Conservation (phyloP, 2,329 filamentous ascomycete genomes). For the Neocatenulostroma microsporum region DNA sequence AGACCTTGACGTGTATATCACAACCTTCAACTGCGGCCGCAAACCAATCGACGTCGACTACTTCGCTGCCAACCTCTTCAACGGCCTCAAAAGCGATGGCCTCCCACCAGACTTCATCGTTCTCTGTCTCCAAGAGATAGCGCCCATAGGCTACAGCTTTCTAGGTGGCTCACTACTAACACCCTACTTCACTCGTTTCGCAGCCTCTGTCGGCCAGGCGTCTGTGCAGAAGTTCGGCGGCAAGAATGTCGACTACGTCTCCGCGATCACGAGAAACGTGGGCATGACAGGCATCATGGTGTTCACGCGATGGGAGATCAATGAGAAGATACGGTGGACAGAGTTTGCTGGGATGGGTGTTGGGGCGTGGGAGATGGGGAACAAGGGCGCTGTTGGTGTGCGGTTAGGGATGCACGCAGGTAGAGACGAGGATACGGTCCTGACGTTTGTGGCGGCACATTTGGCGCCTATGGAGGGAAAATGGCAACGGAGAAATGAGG, state of each 20-base stretch:
- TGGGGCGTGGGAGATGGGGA: conserved; percentile 80
- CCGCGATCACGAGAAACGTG: conserved; percentile 63
- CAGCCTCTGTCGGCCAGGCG: conserved; percentile 51
- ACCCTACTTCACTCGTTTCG: conserved; percentile 66
- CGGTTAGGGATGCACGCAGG: conserved; percentile 52
- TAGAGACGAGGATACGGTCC: conserved; percentile 38
- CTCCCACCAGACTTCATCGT: conserved; percentile 61
- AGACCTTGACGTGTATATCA: conserved; percentile 61
- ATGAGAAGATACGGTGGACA: conserved; percentile 54
- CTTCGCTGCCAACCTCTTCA: conserved; percentile 56
- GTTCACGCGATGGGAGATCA: conserved; percentile 59
- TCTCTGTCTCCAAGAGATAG: conserved; percentile 75
- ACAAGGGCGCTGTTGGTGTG: conserved; percentile 85
- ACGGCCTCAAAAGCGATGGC: conserved; percentile 32
- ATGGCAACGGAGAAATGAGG: conserved; percentile 66
- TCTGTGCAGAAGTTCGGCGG: conserved; percentile 47
- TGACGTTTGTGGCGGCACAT: conserved; percentile 85
- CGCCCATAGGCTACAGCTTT: conserved; percentile 75
- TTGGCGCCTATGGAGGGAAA: conserved; percentile 81
- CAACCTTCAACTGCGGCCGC: conserved; percentile 87
- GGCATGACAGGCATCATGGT: conserved; percentile 88
- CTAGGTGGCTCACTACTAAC: conserved; percentile 72
- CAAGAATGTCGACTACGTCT: conserved; percentile 49
- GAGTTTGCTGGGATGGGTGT: conserved; percentile 77
- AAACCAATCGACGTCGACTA: conserved; percentile 58